Evolutionary conservation across 768 basidiomycete genomes (phyloP).

Genomic region (Punctularia strigosozonata): DNA sequence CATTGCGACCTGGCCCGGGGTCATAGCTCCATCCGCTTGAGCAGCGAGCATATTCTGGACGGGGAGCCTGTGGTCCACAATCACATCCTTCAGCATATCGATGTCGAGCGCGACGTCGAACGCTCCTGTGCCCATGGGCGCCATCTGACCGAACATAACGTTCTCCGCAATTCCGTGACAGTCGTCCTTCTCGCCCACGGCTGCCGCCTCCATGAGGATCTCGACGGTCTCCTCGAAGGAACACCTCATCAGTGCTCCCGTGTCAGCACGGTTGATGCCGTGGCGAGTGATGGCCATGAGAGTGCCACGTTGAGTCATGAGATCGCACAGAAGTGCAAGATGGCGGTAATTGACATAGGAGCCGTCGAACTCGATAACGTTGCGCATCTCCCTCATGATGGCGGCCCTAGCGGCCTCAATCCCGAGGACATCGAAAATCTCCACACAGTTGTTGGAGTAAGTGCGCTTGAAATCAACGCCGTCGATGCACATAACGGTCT

Average conservation of each 20-base stretch:
- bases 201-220: slow-evolving; percentile 97
- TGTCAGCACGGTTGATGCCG: slow-evolving; percentile 97
- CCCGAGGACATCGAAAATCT: slow-evolving; percentile 88
- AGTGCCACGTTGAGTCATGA: slow-evolving; percentile 93
- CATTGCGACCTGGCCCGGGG: slow-evolving; percentile 85
- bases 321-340: slow-evolving; percentile 88
- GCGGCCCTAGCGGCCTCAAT: slow-evolving; percentile 95
- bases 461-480: slow-evolving; percentile 91
- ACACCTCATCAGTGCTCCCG: slow-evolving; percentile 97
- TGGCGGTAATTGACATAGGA: slow-evolving; percentile 99
- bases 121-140: slow-evolving; percentile 98
- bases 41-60: slow-evolving; percentile 71
- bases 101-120: slow-evolving; percentile 96
- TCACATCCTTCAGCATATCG: slow-evolving; percentile 97
- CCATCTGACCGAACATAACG: slow-evolving; percentile 97
- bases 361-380: slow-evolving; percentile 98
- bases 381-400: slow-evolving; percentile 86
- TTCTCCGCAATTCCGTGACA: slow-evolving; percentile 99
- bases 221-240: slow-evolving; percentile 99
- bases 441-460: slow-evolving; percentile 94
- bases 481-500: slow-evolving; percentile 89
- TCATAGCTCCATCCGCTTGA: slow-evolving; percentile 80
- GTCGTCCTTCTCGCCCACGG: slow-evolving; percentile 95
- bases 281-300: slow-evolving; percentile 99
- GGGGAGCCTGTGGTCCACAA: slow-evolving; percentile 89